Evolutionary conservation across 225 moss, liverwort and hornwort species (phyloP), one percentile per base, ranked within the genome.

Genomic region (Straminergon stramineum): DNA sequence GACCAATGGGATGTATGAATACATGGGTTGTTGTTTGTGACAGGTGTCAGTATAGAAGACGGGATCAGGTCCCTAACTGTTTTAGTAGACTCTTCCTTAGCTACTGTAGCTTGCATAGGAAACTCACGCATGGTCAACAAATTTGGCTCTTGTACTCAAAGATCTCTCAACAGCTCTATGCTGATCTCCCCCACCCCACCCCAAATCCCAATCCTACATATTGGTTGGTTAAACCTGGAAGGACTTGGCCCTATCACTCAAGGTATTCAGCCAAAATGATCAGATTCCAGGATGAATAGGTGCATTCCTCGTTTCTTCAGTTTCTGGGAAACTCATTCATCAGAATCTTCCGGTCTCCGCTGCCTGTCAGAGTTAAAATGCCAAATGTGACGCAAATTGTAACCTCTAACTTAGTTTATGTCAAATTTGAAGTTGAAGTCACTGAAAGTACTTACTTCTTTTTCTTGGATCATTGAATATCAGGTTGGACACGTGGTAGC

Each of bases 401-500:
- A 76, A 14, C 64, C 58, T 81, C 37, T 41, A 48, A 48, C 48
- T 48, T 9, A 53, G 15, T 15, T 62, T 34, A 43, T 57, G 75
- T 73, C 60, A n/a, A 19, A 57, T 30, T 83, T 83, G 87, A 45
- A 69, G 70, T 71, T 55, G 32, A 71, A 91, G 55, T 65, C 79
- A 39, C 18, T 53, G 73, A 23, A 51, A 35, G 66, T 26, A 26
- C 68, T 64, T 34, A 41, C 53, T 2, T 43, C 32, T 22, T 45
- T 43, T 67, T 15, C 57, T 62, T 85, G 78, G 41, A 28, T 85
- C 30, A 9, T 74, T 81, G 63, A 18, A 67, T 58, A 86, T 81
- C 95, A 99, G 99, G 91, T 99, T 82, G 99, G 97, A 71, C 99
- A 99, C 90, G 99, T 97, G 81, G 99, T 99, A 68, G 99, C 97